Percentiles rank a stretch among this genome's conserved stretches.
Evolutionary conservation across 441 rosid genomes (phyloP).

Genomic region (Hura crepitans): DNA sequence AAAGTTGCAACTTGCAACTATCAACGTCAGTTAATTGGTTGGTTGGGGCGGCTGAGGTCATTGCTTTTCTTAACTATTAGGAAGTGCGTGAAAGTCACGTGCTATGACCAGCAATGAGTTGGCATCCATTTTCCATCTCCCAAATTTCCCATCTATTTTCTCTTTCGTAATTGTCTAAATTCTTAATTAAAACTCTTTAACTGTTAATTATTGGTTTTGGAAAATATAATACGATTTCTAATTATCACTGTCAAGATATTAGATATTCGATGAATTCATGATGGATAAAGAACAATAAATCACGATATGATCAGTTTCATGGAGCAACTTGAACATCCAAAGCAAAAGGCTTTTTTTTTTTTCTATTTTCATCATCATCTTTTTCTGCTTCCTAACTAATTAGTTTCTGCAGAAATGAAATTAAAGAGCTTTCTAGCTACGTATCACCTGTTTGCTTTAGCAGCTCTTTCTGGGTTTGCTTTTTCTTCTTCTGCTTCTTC

Average conservation of each 20-base stretch:
- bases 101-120: constrained; percentile 17
- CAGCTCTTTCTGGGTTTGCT: constrained; percentile 75
- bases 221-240: too few relatives aligned
- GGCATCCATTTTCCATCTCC: constrained; percentile 4
- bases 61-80: background rate
- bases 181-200: too few relatives aligned
- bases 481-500: constrained; percentile 64
- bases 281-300: background rate
- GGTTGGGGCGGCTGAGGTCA: constrained; percentile 13
- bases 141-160: too few relatives aligned
- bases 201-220: too few relatives aligned
- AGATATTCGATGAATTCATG: too few relatives aligned
- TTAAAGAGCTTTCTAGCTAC: background rate
- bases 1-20: background rate
- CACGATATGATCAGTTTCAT: background rate
- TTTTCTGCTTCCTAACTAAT: background rate
- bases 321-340: background rate
- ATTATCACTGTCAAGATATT: too few relatives aligned
- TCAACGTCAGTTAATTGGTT: constrained; percentile 5
- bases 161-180: too few relatives aligned
- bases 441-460: constrained; percentile 25
- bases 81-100: constrained; percentile 15
- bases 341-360: background rate
- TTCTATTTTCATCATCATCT: background rate
- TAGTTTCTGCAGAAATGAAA: background rate